Evolutionary conservation across 495 filamentous ascomycete species (phyloP).

Genomic region (Talaromyces nanjingensis): DNA sequence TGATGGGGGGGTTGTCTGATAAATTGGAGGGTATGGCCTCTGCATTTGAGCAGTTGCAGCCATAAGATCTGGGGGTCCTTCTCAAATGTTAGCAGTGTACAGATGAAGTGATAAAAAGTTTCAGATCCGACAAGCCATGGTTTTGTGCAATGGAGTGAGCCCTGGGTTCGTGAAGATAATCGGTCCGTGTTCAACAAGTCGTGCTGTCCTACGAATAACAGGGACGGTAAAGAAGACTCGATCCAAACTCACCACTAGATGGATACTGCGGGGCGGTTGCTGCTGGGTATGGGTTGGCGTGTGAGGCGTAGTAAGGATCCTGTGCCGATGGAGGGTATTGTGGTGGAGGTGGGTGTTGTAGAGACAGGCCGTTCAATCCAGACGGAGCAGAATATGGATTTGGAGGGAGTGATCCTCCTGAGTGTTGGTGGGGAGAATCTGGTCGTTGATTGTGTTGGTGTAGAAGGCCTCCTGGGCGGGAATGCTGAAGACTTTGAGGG

Average conservation of each 20-base stretch:
- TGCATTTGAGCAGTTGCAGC: constrained; percentile 79
- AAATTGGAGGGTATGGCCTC: constrained; percentile 81
- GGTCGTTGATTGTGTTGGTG: constrained; percentile 57
- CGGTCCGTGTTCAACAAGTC: background rate
- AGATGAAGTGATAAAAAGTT: background rate
- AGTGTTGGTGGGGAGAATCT: constrained; percentile 36
- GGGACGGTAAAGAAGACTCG: constrained; percentile 8
- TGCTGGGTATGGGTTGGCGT: constrained; percentile 68
- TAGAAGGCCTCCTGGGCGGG: constrained; percentile 56
- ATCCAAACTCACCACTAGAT: constrained; percentile 61
- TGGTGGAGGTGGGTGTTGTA: constrained; percentile 31
- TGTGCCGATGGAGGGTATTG: constrained; percentile 55
- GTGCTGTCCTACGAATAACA: background rate
- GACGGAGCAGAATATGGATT: constrained; percentile 52
- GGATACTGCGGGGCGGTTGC: constrained; percentile 65
- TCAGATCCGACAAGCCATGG: background rate
- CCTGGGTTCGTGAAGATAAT: background rate
- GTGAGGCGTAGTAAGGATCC: constrained; percentile 64
- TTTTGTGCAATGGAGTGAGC: background rate
- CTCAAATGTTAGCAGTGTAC: constrained; percentile 11
- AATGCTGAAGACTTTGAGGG: constrained; percentile 38
- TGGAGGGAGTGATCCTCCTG: constrained; percentile 41
- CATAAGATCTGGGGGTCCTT: constrained; percentile 89
- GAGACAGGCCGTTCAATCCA: constrained; percentile 30
- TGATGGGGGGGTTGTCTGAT: constrained; percentile 83